Conservation (phyloP, 139 green algal species). For the Monoraphidium neglectum region DNA sequence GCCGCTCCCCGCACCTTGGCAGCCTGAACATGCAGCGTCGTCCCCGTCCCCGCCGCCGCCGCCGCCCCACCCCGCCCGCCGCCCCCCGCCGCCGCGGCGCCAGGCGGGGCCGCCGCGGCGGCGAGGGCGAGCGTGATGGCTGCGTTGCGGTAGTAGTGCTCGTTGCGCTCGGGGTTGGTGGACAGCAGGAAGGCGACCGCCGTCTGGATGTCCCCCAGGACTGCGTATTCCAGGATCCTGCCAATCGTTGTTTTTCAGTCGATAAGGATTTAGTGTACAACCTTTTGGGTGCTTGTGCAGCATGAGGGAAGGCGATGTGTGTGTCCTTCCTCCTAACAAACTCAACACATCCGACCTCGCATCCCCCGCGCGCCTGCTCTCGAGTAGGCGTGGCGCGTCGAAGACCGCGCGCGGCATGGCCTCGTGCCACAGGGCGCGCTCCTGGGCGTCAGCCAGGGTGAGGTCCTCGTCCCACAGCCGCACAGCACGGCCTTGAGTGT, state of each 20-base stretch:
- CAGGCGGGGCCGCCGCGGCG: slow-evolving; percentile 35
- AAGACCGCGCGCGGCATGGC: slow-evolving; percentile 36
- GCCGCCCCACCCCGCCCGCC: neutral
- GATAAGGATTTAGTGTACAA: too few relatives aligned
- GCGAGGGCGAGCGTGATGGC: slow-evolving; percentile 79
- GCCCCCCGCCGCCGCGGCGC: slow-evolving; percentile 11
- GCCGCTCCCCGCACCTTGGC: slow-evolving; percentile 22
- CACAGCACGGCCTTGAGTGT: slow-evolving; percentile 2
- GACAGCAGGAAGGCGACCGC: slow-evolving; percentile 85
- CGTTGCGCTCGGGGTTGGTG: slow-evolving; percentile 56
- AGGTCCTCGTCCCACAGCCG: slow-evolving; percentile 57
- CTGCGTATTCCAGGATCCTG: slow-evolving; percentile 42
- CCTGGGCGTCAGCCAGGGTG: slow-evolving; percentile 62
- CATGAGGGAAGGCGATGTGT: too few relatives aligned
- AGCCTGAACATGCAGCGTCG: slow-evolving; percentile 21
- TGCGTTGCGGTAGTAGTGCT: slow-evolving; percentile 65
- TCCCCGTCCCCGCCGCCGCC: slow-evolving; percentile 4
- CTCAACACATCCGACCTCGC: neutral
- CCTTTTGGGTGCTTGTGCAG: too few relatives aligned
- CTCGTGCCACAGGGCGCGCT: slow-evolving; percentile 72
- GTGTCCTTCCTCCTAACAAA: slow-evolving; percentile 19
- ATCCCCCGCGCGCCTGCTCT: neutral
- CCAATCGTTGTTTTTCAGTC: too few relatives aligned
- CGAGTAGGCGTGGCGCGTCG: neutral
- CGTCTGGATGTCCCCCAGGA: slow-evolving; percentile 72